Evolutionary conservation across 192 early-diverging fungal species (phyloP).

Genomic region (Linnemannia hyalina): DNA sequence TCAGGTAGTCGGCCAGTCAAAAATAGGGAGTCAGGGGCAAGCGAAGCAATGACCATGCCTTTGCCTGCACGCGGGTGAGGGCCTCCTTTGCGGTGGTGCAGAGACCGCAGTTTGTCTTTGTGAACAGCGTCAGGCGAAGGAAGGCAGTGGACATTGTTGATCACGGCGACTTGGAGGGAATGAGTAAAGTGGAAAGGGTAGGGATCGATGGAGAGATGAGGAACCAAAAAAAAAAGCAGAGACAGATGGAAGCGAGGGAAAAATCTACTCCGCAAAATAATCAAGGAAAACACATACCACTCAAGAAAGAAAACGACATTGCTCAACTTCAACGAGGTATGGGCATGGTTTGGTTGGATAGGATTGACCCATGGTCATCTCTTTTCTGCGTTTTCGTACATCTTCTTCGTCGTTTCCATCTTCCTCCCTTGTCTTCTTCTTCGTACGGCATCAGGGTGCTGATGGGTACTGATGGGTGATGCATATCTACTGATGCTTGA

Average conservation of each 20-base stretch:
- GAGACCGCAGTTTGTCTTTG: slow-evolving; percentile 63
- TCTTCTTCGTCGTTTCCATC: no score
- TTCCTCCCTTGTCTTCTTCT: no score
- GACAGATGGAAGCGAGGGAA: slow-evolving; percentile 6
- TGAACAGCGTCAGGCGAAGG: slow-evolving; percentile 59
- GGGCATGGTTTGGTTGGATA: not conserved
- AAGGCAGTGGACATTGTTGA: slow-evolving; percentile 28
- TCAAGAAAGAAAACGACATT: not conserved
- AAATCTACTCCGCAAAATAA: not conserved
- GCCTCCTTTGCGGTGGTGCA: slow-evolving; percentile 64
- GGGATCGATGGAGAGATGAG: not conserved
- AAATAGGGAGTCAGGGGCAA: not conserved
- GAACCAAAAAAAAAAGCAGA: not conserved
- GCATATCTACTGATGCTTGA: no score
- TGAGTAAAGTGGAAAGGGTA: not conserved
- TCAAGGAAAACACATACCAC: not conserved
- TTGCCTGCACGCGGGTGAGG: slow-evolving; percentile 58
- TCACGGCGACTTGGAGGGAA: not conserved
- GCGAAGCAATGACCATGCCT: slow-evolving; percentile 39
- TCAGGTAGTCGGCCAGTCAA: not conserved
- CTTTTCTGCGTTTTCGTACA: no score
- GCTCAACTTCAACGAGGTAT: not conserved
- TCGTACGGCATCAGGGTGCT: no score
- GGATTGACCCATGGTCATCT: no score
- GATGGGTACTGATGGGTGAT: no score